Base-by-base conservation (phyloP, 768 basidiomycete genomes). In the Zangia roseola region DNA sequence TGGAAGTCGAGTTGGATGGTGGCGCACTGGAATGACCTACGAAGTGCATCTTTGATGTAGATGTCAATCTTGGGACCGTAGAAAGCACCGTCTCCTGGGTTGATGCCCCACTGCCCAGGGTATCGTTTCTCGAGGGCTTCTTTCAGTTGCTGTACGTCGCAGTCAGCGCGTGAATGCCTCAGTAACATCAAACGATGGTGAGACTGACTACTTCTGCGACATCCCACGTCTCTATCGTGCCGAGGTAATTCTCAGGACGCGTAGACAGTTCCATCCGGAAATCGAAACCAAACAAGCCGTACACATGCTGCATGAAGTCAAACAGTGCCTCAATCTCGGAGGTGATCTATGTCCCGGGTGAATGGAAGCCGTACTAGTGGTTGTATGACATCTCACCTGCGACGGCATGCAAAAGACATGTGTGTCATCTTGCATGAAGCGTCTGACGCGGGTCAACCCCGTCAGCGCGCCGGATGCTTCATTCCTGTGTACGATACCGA, bases 1-100 rank as follows among this genome's bases (percentile, higher is more conserved):
- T 99, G 93, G 83, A 97, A 99, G 73, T 98, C 95, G 50, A 99
- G 88, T 71, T 98, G 91, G 69, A 98, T 97, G 2, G 97, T 98
- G 34, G 94, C 97, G 62, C 95, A 98, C 69, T 99, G 97, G 84
- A 93, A 95, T 20, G 92, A 91, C 39, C 97, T 84, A 31, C 79
- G 82, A 20, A 98, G 77, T 1, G 97, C 94, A 60, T 99, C 97
- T 21, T 84, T 82, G 65, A 98, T 88, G 51, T 89, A 92, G 73
- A 99, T 95, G 70, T 98, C 97, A 62, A 97, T 95, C 76, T 98
- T 98, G 55, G 97, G 97, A 0, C 97, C 97, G 71, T 99, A 99
- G 80, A 99, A 99, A 10, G 97, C 97, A 42, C 97, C 97, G 61
- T 99, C 97, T 38, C 94, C 95, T 9, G 91, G 90, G 69, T 97